phyloP scores from a whole-genome alignment of 2,329 filamentous ascomycete species.

The Pseudopyrenochaeta lycopersici region DNA sequence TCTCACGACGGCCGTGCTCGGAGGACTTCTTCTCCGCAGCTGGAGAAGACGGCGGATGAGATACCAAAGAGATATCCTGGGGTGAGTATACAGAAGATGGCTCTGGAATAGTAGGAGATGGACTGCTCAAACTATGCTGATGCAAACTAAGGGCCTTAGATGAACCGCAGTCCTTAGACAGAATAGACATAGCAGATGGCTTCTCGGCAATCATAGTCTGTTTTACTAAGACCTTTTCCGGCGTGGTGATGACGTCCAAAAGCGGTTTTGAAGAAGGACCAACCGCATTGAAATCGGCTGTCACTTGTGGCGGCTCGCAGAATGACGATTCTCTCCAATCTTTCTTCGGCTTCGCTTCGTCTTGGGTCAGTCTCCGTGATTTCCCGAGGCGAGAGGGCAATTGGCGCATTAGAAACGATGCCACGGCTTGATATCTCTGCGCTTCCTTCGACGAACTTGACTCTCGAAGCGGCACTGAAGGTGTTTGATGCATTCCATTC shows the following conservation, averaged over 20 bases:
- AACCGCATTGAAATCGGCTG: background rate
- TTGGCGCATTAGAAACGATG: conserved; percentile 35
- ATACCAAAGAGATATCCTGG: conserved; percentile 25
- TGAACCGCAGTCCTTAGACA: conserved; percentile 8
- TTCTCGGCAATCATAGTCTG: conserved; percentile 12
- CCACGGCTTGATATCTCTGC: conserved; percentile 35
- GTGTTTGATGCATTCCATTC: conserved; percentile 24
- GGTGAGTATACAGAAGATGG: conserved; percentile 37
- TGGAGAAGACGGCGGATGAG: conserved; percentile 23
- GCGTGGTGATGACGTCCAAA: conserved; percentile 13
- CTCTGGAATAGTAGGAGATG: conserved; percentile 18
- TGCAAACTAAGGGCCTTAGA: conserved; percentile 12
- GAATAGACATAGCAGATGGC: background rate
- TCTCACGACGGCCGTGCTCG: conserved; percentile 33
- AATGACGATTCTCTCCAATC: conserved; percentile 8
- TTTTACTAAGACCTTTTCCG: conserved; percentile 21
- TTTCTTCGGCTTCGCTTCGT: conserved; percentile 9
- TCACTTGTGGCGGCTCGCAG: conserved; percentile 5
- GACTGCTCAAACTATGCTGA: conserved; percentile 22
- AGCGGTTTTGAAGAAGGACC: conserved; percentile 3
- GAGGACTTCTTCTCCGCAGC: conserved; percentile 12
- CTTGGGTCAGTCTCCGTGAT: conserved; percentile 13
- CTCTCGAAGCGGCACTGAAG: conserved; percentile 38
- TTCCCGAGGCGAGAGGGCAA: conserved; percentile 27
- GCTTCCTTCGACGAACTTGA: conserved; percentile 46